These are phyloP conservation scores for Cryphonectria carpinicola DNA, from an alignment of 2,329 filamentous ascomycete species.

Conservation along the genomic window DNA sequence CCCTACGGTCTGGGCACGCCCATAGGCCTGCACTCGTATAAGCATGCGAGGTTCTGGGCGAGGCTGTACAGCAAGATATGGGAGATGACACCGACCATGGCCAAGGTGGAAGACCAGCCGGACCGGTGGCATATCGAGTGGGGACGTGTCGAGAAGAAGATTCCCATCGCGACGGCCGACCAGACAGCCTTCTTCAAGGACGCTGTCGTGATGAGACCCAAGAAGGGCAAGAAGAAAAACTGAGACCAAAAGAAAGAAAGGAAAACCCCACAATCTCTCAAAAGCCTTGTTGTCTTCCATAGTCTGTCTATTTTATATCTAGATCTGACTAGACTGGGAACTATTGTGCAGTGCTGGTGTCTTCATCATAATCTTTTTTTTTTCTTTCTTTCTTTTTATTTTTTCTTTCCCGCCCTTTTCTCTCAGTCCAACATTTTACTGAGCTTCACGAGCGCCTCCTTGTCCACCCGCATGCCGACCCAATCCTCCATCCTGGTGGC, in stretches of 20 bases:
- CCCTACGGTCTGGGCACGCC: constrained; percentile 38
- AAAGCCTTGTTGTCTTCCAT: background rate
- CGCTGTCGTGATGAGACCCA: constrained; percentile 31
- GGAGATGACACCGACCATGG: constrained; percentile 49
- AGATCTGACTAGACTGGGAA: background rate
- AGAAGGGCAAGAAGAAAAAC: constrained; percentile 2
- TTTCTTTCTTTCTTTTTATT: rapidly evolving
- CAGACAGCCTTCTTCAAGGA: constrained; percentile 55
- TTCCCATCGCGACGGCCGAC: constrained; percentile 38
- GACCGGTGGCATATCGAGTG: constrained; percentile 46
- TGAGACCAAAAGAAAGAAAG: background rate
- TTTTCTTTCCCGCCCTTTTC: no score
- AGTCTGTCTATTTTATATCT: background rate
- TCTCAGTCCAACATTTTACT: constrained; percentile 48
- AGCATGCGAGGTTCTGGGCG: constrained; percentile 46
- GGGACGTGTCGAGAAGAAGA: constrained; percentile 42
- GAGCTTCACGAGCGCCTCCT: constrained; percentile 64
- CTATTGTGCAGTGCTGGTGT: background rate
- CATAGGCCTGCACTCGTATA: constrained; percentile 41
- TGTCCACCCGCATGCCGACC: constrained; percentile 76
- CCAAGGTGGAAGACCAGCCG: constrained; percentile 34
- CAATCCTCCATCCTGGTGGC: constrained; percentile 71
- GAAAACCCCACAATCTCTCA: background rate
- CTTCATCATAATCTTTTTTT: background rate
- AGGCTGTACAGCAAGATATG: constrained; percentile 53